Percentiles rank a stretch among this genome's conserved stretches.
These are phyloP conservation scores for Citrus medica DNA, from an alignment of 345 rosid species.

Conservation along the genomic window DNA sequence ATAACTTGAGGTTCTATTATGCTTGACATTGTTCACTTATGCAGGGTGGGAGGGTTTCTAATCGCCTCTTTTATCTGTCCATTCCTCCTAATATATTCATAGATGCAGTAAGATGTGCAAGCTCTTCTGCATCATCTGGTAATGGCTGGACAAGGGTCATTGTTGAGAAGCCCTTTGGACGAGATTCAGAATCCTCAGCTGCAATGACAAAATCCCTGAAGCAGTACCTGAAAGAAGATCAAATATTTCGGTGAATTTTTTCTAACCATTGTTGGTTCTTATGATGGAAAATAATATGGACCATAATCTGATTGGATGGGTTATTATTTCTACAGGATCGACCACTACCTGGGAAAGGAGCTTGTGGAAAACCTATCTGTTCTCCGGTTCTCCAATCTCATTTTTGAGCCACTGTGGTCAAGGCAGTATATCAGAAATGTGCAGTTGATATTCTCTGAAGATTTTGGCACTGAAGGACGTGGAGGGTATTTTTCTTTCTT, in stretches of 20 bases:
- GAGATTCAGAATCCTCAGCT: conserved; percentile 96
- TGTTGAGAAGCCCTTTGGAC: conserved; percentile 99
- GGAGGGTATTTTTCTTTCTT: conserved; percentile 70
- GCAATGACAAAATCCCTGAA: conserved; percentile 84
- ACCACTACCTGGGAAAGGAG: conserved; percentile 97
- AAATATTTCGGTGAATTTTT: conserved; percentile 75
- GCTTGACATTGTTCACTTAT: conserved; percentile 17
- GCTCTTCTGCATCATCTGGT: conserved; percentile 81
- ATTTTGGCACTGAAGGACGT: conserved; percentile 99
- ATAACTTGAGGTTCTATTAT: neutral
- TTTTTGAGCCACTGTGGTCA: conserved; percentile 95
- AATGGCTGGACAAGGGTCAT: conserved; percentile 98
- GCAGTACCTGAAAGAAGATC: conserved; percentile 84
- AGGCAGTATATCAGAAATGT: conserved; percentile 94
- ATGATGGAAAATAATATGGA: neutral
- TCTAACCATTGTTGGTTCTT: neutral
- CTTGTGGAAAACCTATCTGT: conserved; percentile 95
- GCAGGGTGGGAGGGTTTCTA: conserved; percentile 77
- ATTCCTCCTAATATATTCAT: conserved; percentile 94
- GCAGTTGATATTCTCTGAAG: conserved; percentile 93
- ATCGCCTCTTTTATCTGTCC: conserved; percentile 92
- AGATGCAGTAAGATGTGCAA: conserved; percentile 92
- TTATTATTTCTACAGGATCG: conserved; percentile 61
- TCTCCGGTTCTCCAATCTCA: conserved; percentile 97
- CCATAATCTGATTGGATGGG: conserved; percentile 16